Conservation (phyloP, 257 asterid genomes). For the Eustoma russellianum region DNA sequence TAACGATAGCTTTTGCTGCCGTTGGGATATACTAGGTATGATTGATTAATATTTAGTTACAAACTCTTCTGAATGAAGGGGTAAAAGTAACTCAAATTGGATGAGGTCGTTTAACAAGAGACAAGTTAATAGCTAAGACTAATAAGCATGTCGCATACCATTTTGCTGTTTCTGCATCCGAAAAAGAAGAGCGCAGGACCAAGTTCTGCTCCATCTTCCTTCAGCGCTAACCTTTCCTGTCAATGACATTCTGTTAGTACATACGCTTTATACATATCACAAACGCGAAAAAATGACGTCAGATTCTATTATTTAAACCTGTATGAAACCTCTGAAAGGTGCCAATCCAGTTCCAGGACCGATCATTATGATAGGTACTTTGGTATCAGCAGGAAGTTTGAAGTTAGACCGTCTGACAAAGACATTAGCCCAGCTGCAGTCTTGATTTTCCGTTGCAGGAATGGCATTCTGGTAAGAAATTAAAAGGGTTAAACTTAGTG, state of each 20-base stretch:
- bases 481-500: neutral
- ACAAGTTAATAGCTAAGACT: neutral
- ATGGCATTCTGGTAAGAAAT: constrained; percentile 54
- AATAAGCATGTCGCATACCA: constrained; percentile 41
- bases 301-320: constrained; percentile 38
- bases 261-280: neutral
- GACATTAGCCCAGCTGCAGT: constrained; percentile 73
- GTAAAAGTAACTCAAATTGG: too few species aligned
- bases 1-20: too few species aligned
- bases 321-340: constrained; percentile 97
- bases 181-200: constrained; percentile 87
- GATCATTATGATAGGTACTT: constrained; percentile 78
- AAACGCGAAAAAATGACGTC: neutral
- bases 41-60: too few species aligned
- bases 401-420: constrained; percentile 88
- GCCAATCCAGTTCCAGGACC: constrained; percentile 99
- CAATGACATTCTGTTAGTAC: constrained; percentile 7
- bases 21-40: too few species aligned
- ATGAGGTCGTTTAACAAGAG: too few species aligned
- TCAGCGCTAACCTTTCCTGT: constrained; percentile 94
- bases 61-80: too few species aligned
- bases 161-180: constrained; percentile 86
- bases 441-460: constrained; percentile 57
- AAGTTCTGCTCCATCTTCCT: constrained; percentile 80
- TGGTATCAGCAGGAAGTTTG: constrained; percentile 77